Base-by-base conservation (phyloP, 2,329 filamentous ascomycete genomes). In the Setomelanomma holmii region DNA sequence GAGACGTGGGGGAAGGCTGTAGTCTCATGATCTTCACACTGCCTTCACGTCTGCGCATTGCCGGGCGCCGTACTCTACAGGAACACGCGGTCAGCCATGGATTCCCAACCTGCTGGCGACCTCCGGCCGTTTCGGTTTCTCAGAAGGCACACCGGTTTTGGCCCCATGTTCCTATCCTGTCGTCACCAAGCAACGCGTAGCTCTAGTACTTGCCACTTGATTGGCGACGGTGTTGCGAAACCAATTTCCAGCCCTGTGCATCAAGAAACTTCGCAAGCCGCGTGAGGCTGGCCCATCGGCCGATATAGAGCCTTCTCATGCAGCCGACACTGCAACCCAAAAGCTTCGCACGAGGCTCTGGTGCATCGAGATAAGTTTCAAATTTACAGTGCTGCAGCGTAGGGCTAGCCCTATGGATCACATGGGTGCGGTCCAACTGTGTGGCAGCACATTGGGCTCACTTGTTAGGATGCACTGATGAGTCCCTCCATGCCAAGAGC, bases 121-220 rank as follows among this genome's bases (percentile, higher is more conserved):
- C 35, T 19, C 38, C 49, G 27, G 39, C 45, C 38, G 43, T 55
- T 33, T 53, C 52, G 49, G 49, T 23, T 51, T 48, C 51, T 49
- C 46, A 47, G 35, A 50, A 44, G 42, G 45, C 51, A 55, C 53
- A 65, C 60, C 58, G 56, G 63, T 63, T 49, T 56, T 56, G 52
- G 56, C 56, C 55, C 58, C 62, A 62, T 60, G 56, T 49, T 39
- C 56, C 61, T 58, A 49, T 58, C 51, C 55, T 45, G 50, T 54
- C 51, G 45, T 55, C 40, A 46, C 48, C 45, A 47, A 40, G 36
- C 40, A 46, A 49, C 38, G 20, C 34, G 24, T 45, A 27, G 22
- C 30, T 56, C 38, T 24, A n/a, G 23, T 36, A 19, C 22, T 30
- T 30, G 39, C 14, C 38, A 36, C 10, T 14, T 50, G 45, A 56